These are phyloP conservation scores for Colletotrichum viniferum DNA, from an alignment of 2,329 filamentous ascomycete genomes.

Conservation along the genomic window DNA sequence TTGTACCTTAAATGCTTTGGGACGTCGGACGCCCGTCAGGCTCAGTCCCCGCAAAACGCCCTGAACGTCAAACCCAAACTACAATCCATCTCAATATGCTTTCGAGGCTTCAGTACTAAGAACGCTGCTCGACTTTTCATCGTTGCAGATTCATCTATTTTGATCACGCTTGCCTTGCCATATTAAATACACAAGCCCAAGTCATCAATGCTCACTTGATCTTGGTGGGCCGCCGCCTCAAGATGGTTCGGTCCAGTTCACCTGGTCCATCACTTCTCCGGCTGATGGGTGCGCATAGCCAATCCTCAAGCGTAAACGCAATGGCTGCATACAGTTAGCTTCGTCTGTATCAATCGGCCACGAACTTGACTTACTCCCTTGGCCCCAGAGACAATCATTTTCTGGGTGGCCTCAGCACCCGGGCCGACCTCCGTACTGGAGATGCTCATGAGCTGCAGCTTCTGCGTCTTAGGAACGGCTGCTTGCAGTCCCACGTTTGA, in stretches of 20 bases:
- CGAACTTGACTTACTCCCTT: slow-evolving; percentile 76
- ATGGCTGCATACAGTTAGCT: slow-evolving; percentile 58
- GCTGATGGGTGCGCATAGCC: slow-evolving; percentile 75
- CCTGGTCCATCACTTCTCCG: slow-evolving; percentile 82
- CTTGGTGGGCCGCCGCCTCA: slow-evolving; percentile 18
- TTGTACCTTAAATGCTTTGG: too few relatives aligned
- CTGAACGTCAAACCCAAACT: too few relatives aligned
- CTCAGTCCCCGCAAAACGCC: too few relatives aligned
- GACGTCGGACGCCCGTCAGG: too few relatives aligned
- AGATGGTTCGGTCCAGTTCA: slow-evolving; percentile 90
- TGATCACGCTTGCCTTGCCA: slow-evolving; percentile 11
- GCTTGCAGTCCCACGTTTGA: slow-evolving; percentile 86
- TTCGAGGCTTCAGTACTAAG: background rate
- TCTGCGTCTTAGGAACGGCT: slow-evolving; percentile 95
- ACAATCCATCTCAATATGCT: background rate
- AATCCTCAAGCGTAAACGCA: slow-evolving; percentile 86
- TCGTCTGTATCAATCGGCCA: background rate
- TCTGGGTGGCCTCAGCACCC: slow-evolving; percentile 84
- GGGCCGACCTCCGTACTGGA: slow-evolving; percentile 77
- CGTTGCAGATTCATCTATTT: slow-evolving; percentile 8
- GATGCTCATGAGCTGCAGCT: slow-evolving; percentile 88
- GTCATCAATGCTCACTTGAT: background rate
- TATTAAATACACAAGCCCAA: slow-evolving; percentile 8
- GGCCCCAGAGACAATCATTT: slow-evolving; percentile 84
- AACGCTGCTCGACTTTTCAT: background rate